Evolutionary conservation across 2,329 filamentous ascomycete genomes (phyloP), one percentile per base, ranked within the genome.

Genomic region (Cephalotrichum gorgonifer): DNA sequence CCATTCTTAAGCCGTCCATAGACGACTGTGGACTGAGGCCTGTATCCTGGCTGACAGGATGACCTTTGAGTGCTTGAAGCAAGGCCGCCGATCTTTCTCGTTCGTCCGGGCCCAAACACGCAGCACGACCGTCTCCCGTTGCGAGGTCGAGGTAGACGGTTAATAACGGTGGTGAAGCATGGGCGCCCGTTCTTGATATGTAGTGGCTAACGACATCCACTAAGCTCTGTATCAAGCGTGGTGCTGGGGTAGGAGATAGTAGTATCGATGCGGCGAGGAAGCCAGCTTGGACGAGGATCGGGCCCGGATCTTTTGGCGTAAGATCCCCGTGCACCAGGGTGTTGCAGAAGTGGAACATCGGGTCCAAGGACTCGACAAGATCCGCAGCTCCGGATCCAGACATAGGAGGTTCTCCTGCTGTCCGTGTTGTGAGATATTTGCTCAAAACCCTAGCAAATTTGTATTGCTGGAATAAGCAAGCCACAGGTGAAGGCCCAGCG

Each of bases 201-300:
- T 58, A 62, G 9, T 60, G 56, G 26, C 67, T 63, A 3, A 67
- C 55, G 1, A 64, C 56, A 50, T 68, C 66, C 20, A 66, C 54
- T 27, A 69, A 53, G 25, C 58, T 48, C n/a, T 43, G 26, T 9
- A 43, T 23, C 11, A 48, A 14, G 9, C 46, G 35, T n/a, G 46
- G 46, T 7, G 39, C 28, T 15, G 46, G 39, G 1, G 38, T 20
- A 7, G 46, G 46, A 5, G 46, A 35, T 2, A 48, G 11, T 9
- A 43, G 30, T 11, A 49, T 38, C n/a, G 39, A 49, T n/a, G 28
- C 23, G 17, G 47, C 39, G 22, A 49, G 41, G 20, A 44, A 49
- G 6, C 30, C 47, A 4, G 42, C 47, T 14, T 44, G 41, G 4
- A 42, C 47, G 2, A 44, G 28, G 22, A 44, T 33, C n/a, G 47